phyloP scores from a whole-genome alignment of 208 protist genomes.

The Trypanosoma brucei region DNA sequence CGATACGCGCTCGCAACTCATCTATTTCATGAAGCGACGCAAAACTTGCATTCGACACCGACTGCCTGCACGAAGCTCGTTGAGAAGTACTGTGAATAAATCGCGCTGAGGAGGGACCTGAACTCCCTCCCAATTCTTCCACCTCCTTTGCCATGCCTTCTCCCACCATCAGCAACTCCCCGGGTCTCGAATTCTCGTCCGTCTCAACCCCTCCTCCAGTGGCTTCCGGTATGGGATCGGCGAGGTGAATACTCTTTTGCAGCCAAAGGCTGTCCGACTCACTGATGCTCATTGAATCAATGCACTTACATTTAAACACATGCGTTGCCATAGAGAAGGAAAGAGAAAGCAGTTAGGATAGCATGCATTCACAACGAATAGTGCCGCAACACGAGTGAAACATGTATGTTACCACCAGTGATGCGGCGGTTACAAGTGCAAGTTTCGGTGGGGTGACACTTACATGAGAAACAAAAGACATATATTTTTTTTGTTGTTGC shows the following conservation, averaged over 20 bases:
- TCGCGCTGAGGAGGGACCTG: slow-evolving; percentile 36
- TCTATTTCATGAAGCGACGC: slow-evolving; percentile 78
- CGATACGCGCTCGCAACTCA: slow-evolving; percentile 64
- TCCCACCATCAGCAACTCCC: background rate
- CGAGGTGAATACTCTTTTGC: slow-evolving; percentile 73
- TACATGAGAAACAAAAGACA: background rate
- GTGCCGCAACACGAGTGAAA: no score
- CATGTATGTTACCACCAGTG: no score
- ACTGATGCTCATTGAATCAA: slow-evolving; percentile 15
- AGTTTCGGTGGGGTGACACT: background rate
- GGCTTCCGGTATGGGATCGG: slow-evolving; percentile 54
- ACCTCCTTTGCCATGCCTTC: slow-evolving; percentile 25
- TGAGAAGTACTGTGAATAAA: slow-evolving; percentile 22
- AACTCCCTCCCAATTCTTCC: slow-evolving; percentile 54
- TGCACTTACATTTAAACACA: background rate
- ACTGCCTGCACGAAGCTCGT: slow-evolving; percentile 31
- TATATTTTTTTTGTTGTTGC: background rate
- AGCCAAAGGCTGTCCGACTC: slow-evolving; percentile 76
- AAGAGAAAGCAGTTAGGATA: background rate
- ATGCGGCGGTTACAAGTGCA: no score
- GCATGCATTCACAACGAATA: no score
- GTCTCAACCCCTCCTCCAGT: background rate
- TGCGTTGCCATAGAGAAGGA: background rate
- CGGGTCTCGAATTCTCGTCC: background rate
- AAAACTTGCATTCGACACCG: slow-evolving; percentile 53